Percentiles rank a stretch among this genome's conserved stretches.
These are phyloP conservation scores for Agaricus bisporus DNA, from an alignment of 768 basidiomycete species.

Conservation along the genomic window DNA sequence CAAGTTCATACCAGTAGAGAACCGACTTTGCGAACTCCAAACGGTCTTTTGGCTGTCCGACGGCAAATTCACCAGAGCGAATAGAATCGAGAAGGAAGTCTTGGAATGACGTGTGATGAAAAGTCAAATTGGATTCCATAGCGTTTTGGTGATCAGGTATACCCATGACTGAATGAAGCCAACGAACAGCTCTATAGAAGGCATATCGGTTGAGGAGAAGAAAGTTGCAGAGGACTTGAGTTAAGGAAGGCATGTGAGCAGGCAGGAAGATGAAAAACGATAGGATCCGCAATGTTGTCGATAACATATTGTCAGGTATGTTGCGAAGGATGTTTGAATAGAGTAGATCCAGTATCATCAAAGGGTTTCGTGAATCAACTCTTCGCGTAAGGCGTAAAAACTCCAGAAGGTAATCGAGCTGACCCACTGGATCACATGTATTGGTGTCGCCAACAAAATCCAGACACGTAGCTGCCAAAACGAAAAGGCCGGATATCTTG, in stretches of 20 bases:
- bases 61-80: neutral
- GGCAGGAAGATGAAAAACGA: neutral
- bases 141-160: neutral
- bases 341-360: neutral
- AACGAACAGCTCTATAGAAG: neutral
- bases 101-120: conserved; percentile 5
- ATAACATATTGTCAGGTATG: neutral
- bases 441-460: neutral
- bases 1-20: neutral
- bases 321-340: neutral
- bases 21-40: neutral
- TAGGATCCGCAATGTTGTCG: neutral
- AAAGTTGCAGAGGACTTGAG: neutral
- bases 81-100: neutral
- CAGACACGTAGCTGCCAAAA: neutral
- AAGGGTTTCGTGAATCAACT: neutral
- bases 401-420: neutral
- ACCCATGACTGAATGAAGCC: neutral
- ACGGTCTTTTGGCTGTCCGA: neutral
- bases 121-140: neutral
- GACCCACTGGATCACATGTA: neutral
- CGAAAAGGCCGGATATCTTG: neutral
- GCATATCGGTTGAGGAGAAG: neutral
- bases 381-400: neutral
- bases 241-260: neutral